Evolutionary conservation across 2,329 filamentous ascomycete species (phyloP).

Genomic region (Chaetothyriales sp.): DNA sequence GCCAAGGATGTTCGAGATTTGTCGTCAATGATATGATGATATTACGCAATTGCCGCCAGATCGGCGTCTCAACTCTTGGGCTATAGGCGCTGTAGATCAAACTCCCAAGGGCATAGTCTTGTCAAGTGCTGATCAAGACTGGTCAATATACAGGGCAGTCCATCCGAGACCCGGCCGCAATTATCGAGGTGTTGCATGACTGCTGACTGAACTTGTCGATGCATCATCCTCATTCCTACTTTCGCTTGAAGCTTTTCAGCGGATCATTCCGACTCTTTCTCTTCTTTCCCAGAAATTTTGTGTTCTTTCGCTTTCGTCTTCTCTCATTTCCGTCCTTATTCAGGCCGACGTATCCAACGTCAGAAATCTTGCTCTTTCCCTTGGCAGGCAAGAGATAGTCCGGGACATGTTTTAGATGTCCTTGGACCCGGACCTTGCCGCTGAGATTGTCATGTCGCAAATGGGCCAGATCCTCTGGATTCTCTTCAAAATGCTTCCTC

Average conservation of each 20-base stretch:
- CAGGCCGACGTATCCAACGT: constrained; percentile 61
- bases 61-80: not conserved
- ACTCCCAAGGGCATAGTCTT: not conserved
- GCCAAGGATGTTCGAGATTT: not conserved
- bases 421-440: constrained; percentile 53
- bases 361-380: constrained; percentile 49
- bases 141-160: not conserved
- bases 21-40: not conserved
- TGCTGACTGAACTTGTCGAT: not conserved
- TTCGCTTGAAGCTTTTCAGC: constrained; percentile 70
- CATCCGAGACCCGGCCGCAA: not conserved
- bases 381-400: constrained; percentile 78
- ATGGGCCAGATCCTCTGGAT: constrained; percentile 74
- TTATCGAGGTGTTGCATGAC: not conserved
- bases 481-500: constrained; percentile 92
- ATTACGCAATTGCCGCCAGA: not conserved
- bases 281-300: constrained; percentile 23
- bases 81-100: not conserved
- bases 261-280: constrained; percentile 48
- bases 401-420: constrained; percentile 84
- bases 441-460: constrained; percentile 82
- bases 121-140: not conserved
- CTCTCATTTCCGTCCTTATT: constrained; percentile 36
- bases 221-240: constrained; percentile 17
- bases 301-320: constrained; percentile 29